Evolutionary conservation across 805 yeast species (phyloP).

Genomic region (Metschnikowia koreensis): DNA sequence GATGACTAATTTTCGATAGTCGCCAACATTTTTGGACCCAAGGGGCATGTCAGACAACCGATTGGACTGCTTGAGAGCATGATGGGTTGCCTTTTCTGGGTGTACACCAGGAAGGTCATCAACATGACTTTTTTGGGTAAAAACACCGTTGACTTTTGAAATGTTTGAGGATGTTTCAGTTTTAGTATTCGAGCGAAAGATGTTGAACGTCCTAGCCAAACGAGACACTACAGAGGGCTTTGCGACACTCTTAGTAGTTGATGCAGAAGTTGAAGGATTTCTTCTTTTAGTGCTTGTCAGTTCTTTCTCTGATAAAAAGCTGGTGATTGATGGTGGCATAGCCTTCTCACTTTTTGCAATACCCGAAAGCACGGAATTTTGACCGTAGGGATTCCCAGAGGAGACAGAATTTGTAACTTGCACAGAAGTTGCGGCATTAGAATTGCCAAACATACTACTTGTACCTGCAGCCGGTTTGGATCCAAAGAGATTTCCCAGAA

Average conservation of each 20-base stretch:
- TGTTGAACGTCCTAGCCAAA: constrained; percentile 35
- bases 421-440: not conserved
- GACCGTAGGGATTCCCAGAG: constrained; percentile 30
- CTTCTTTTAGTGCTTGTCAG: constrained; percentile 18
- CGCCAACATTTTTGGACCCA: constrained; percentile 16
- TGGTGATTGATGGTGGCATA: constrained; percentile 38
- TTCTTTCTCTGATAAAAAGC: constrained; percentile 20
- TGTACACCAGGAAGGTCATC: constrained; percentile 5
- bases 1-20: constrained; percentile 35
- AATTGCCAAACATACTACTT: constrained; percentile 10
- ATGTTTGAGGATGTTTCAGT: constrained; percentile 4
- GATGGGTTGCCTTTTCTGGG: not conserved
- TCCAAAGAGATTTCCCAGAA: not conserved
- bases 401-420: not conserved
- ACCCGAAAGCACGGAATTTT: constrained; percentile 23
- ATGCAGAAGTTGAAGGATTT: constrained; percentile 15
- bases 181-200: constrained; percentile 25
- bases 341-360: constrained; percentile 19
- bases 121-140: constrained; percentile 28
- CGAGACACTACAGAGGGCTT: constrained; percentile 30
- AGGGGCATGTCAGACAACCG: not conserved
- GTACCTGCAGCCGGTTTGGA: not conserved
- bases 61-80: not conserved
- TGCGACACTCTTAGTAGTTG: constrained; percentile 10
- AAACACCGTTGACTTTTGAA: constrained; percentile 29